Percentiles rank a stretch among this genome's conserved stretches.
Evolutionary conservation across 306 rosid genomes (phyloP).

Genomic region (Citrullus colocynthis): DNA sequence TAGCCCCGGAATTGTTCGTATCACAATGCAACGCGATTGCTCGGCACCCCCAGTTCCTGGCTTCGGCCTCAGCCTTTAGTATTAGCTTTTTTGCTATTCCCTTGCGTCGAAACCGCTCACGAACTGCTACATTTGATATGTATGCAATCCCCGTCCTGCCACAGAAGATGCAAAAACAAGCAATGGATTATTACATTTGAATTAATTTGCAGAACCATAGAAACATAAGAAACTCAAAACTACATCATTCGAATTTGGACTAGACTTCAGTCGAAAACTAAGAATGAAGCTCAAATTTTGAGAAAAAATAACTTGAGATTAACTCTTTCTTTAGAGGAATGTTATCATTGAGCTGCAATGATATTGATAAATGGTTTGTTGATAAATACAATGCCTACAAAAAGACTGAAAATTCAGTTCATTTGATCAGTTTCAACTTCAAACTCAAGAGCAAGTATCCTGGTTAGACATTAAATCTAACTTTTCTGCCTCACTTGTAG

Average conservation of each 20-base stretch:
- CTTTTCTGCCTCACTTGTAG: not conserved
- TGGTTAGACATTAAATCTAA: not conserved
- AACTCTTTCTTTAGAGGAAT: not conserved
- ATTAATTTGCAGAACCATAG: not conserved
- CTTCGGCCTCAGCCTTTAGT: slow-evolving; percentile 78
- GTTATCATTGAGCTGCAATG: not conserved
- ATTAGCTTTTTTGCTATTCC: slow-evolving; percentile 79
- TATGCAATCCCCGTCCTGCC: slow-evolving; percentile 92
- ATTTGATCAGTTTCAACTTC: not conserved
- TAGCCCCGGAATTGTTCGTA: slow-evolving; percentile 58
- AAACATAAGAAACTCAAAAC: not conserved
- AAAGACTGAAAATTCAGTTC: not conserved
- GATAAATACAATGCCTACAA: not conserved
- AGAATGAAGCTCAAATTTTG: not conserved
- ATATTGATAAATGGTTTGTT: not conserved
- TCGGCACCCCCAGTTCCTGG: slow-evolving; percentile 86
- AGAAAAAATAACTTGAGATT: not conserved
- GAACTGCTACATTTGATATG: slow-evolving; percentile 88
- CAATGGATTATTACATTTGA: not conserved
- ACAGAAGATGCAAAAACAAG: not conserved
- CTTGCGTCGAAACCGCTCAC: slow-evolving; percentile 64
- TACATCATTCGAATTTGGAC: not conserved
- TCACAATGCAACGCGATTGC: slow-evolving; percentile 87
- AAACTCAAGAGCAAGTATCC: not conserved
- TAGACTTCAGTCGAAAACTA: not conserved